Base-by-base conservation (phyloP, 805 yeast genomes). In the Nadsonia fulvescens region DNA sequence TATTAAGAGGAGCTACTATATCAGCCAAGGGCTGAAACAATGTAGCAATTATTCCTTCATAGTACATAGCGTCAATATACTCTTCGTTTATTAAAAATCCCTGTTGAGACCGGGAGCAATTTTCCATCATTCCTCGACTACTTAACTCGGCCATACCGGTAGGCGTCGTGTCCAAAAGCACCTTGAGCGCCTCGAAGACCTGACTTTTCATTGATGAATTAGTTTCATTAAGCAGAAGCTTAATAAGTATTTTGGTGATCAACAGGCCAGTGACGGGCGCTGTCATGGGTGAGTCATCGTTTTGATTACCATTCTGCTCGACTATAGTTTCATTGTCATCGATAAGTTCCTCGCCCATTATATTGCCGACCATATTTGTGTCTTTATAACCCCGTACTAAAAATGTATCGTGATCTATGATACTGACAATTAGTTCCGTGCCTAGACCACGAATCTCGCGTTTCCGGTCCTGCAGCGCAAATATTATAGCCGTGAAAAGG, bases 371-470 rank as follows among this genome's bases (percentile, higher is more conserved):
- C n/a, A 18, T 5, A 12, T 10, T 8, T 12, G 12, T 18, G 27
- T 15, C 21, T 15, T 3, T 25, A 12, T 4, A 9, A 27, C 23
- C 33, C 8, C 39, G 25, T 18, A 78, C 67, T 20, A 77, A 47
- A 9, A 69, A 47, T 6, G 77, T 71, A 41, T 82, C 93, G 38
- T 77, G 86, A 32, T 83, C 94, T 14, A 83, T 72, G 4, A 82
- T 70, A 1, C 81, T 57, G 6, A 77, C 75, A 9, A 83, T 63
- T 6, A 79, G 51, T 42, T 86, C 95, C 0, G 89, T 71, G 0
- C 92, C 91, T 12, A 76, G 43, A 2, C 71, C 67, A 30, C 86
- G 56, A 6, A 68, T 59, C 4, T 56, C 54, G 20, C 54, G 46
- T 2, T 49, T 49, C 1, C 51, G 44, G 37, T 67, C 72, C 14